These are phyloP conservation scores for Parietaria judaica DNA, from an alignment of 306 rosid genomes.

Conservation along the genomic window DNA sequence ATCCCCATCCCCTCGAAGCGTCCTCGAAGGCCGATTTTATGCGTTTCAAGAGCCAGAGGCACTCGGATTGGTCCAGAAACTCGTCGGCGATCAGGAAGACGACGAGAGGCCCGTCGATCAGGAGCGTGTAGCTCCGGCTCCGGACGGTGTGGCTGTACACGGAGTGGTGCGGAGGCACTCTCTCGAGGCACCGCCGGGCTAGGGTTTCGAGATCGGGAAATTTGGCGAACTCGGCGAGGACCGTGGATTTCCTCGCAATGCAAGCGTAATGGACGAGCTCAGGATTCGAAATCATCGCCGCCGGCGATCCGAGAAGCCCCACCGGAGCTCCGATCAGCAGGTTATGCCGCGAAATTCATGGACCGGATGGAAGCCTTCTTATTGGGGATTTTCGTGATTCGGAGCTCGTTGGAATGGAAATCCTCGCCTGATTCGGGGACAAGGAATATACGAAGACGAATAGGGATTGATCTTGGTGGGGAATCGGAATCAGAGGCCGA, in stretches of 20 bases:
- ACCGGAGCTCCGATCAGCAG: background rate
- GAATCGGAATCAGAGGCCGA: too few species aligned
- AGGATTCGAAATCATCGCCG: constrained; percentile 56
- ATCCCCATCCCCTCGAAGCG: constrained; percentile 13
- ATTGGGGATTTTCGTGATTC: background rate
- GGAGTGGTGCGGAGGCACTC: constrained; percentile 56
- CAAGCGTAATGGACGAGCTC: constrained; percentile 52
- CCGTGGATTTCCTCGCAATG: constrained; percentile 56
- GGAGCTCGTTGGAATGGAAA: background rate
- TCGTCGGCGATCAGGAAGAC: constrained; percentile 56
- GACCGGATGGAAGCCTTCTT: background rate
- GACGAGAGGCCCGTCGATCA: constrained; percentile 41
- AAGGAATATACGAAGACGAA: too few species aligned
- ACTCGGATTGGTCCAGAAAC: constrained; percentile 39
- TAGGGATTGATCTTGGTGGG: too few species aligned
- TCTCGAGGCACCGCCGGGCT: constrained; percentile 54
- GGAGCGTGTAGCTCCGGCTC: constrained; percentile 45
- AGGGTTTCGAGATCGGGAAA: constrained; percentile 44
- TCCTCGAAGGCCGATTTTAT: constrained; percentile 27
- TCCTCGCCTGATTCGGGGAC: background rate
- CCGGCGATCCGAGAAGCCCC: background rate
- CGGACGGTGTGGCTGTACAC: constrained; percentile 54
- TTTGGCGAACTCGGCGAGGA: constrained; percentile 46
- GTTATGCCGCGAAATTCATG: background rate
- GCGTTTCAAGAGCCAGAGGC: constrained; percentile 43